Evolutionary conservation across 176 grass and related monocot species (phyloP).

Genomic region (Musa beccarii): DNA sequence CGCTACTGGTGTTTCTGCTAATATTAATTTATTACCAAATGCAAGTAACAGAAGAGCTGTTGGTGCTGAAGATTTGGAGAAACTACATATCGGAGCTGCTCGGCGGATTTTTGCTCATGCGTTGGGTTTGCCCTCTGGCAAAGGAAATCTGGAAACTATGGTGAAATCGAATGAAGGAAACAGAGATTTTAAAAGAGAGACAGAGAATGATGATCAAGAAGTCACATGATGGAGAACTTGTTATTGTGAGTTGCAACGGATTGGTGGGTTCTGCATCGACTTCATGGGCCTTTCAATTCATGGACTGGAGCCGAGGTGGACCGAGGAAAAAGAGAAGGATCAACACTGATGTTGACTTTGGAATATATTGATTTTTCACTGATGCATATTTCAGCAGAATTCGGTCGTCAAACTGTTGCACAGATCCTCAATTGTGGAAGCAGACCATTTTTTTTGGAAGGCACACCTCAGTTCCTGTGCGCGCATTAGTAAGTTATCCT

Average conservation of each 20-base stretch:
- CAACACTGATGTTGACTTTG: no score
- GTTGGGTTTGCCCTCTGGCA: slow-evolving; percentile 32
- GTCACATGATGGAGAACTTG: not conserved
- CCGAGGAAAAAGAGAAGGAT: no score
- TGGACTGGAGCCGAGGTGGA: no score
- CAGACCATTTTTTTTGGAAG: no score
- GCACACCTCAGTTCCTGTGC: no score
- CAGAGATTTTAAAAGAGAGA: not conserved
- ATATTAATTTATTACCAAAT: not conserved
- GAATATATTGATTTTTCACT: no score
- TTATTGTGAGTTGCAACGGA: not conserved
- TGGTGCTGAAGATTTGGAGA: slow-evolving; percentile 55
- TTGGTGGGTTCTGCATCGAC: not conserved
- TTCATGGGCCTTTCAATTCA: not conserved
- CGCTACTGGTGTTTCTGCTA: not conserved
- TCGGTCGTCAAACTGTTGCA: no score
- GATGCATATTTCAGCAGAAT: no score
- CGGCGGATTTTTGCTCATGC: slow-evolving; percentile 90
- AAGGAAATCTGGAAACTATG: slow-evolving; percentile 18
- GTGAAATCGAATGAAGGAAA: slow-evolving; percentile 28
- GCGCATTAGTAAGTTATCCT: no score
- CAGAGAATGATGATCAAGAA: not conserved
- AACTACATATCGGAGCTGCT: slow-evolving; percentile 66
- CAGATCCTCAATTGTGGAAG: no score
- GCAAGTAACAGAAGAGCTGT: slow-evolving; percentile 8